A percentile compares a stretch with the other conserved stretches of the same genome.
These are phyloP conservation scores for Raffaelea albimanens DNA, from an alignment of 2,329 filamentous ascomycete species.

Conservation along the genomic window DNA sequence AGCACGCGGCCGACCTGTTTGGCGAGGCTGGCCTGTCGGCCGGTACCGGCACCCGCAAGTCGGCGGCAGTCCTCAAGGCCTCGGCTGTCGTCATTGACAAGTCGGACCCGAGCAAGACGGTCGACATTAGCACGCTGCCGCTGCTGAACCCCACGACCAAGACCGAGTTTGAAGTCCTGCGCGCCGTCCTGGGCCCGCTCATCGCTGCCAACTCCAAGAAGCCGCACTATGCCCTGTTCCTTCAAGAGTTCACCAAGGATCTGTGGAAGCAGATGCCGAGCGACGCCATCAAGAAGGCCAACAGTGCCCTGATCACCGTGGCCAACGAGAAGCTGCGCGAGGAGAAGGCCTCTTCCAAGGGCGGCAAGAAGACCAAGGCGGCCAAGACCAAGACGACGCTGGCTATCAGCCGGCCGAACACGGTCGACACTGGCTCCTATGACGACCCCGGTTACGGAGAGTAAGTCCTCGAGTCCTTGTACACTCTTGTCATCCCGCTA, in stretches of 20 bases:
- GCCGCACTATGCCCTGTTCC: conserved; percentile 79
- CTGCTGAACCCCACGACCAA: conserved; percentile 89
- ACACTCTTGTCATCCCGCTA: background rate
- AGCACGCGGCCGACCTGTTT: conserved; percentile 85
- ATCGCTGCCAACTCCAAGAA: conserved; percentile 71
- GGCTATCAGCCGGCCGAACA: conserved; percentile 52
- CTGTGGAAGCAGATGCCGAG: conserved; percentile 80
- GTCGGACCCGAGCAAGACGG: conserved; percentile 63
- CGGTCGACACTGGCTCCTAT: conserved; percentile 62
- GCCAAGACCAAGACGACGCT: conserved; percentile 89
- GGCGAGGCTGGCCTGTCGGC: conserved; percentile 61
- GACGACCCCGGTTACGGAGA: conserved; percentile 68
- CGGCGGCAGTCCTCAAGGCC: conserved; percentile 45
- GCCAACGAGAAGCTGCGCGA: conserved; percentile 98
- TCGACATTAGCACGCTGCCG: conserved; percentile 71
- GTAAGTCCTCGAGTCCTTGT: conserved; percentile 46
- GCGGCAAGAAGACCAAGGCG: conserved; percentile 93
- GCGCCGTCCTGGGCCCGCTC: conserved; percentile 69
- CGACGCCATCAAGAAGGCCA: conserved; percentile 93
- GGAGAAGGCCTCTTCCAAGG: conserved; percentile 89
- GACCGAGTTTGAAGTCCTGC: conserved; percentile 71
- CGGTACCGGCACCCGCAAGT: conserved; percentile 62
- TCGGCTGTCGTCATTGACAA: conserved; percentile 60
- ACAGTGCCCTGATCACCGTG: conserved; percentile 76
- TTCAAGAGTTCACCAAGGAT: conserved; percentile 84